Percentiles rank a stretch among this genome's conserved stretches.
Conservation (phyloP, 495 filamentous ascomycete genomes). For the Clavariopsis aquatica region DNA sequence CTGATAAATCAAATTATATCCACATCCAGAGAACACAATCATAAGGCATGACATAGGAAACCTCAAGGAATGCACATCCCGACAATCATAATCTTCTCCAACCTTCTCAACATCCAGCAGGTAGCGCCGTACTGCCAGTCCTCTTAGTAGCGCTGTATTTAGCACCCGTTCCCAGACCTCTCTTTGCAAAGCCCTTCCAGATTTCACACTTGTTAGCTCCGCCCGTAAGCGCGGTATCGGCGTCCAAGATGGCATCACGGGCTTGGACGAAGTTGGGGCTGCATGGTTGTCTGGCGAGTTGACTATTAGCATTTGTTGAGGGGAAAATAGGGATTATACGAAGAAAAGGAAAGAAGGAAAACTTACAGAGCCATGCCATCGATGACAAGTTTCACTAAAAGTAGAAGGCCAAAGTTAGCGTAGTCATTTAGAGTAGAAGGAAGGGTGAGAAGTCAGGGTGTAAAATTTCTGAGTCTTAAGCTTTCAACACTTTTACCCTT, state of each 20-base stretch:
- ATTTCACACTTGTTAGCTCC: conserved; percentile 55
- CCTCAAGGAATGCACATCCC: no score
- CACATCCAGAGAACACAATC: no score
- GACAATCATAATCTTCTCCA: no score
- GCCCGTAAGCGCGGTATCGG: conserved; percentile 52
- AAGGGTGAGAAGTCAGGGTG: neutral
- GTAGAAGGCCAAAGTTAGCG: neutral
- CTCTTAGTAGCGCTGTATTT: conserved; percentile 26
- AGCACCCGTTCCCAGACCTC: conserved; percentile 49
- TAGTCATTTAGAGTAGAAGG: neutral
- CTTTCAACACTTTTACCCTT: no score
- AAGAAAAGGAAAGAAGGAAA: neutral
- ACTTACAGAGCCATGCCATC: conserved; percentile 54
- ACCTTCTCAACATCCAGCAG: conserved; percentile 24
- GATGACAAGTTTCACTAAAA: conserved; percentile 51
- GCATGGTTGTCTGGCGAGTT: conserved; percentile 49
- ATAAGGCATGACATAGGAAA: no score
- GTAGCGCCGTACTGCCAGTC: conserved; percentile 36
- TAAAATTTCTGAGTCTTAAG: no score
- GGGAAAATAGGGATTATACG: neutral
- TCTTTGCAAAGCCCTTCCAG: conserved; percentile 58
- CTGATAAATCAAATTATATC: no score
- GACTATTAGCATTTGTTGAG: neutral
- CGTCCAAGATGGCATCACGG: conserved; percentile 57
- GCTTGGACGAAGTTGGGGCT: conserved; percentile 54